Evolutionary conservation across 805 yeast species (phyloP), one percentile per base, ranked within the genome.

Genomic region (Cephaloascus albidus): DNA sequence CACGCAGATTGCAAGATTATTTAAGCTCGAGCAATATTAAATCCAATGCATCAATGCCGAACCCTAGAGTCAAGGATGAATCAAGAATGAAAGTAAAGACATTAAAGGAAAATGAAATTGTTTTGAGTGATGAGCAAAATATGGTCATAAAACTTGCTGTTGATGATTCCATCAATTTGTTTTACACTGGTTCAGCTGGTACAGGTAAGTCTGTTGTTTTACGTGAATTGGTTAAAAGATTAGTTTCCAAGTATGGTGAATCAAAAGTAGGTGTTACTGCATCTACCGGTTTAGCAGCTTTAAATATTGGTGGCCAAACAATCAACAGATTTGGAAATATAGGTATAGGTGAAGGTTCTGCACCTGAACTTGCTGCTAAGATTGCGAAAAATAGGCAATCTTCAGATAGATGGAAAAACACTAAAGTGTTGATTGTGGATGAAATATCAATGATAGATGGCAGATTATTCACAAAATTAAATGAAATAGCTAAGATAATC

Each of bases 381-480:
- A 72, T 85, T 14, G 63, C 65, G 33, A 68, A 63, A 36, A 76
- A 72, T 41, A 54, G 65, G 35, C 59, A 63, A 15, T 52, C 67
- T 2, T 44, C 54, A 16, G 63, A 62, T 18, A 68, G 79, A 28
- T 93, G 97, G 97, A 67, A 60, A 40, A 60, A 61, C 4, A 68
- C 84, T 2, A 72, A 72, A 47, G 94, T 85, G 1, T 66, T 93
- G 20, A 78, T 93, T 38, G 74, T 93, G 42, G 98, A 93, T 61
- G 98, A 93, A 60, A 73, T 93, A 3, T 89, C 97, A 1, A 93
- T 93, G 98, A 74, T 93, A 41, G 95, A 87, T 52, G 94, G 88
- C 0, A 63, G 53, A 1, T 67, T 90, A 37, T 73, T 93, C 45
- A 83, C 82, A 36, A 87, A 87, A 51, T 64, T 93, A 38, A 84